Evolutionary conservation across 306 rosid genomes (phyloP), one percentile per base, ranked within the genome.

Genomic region (Erythrophleum fordii): DNA sequence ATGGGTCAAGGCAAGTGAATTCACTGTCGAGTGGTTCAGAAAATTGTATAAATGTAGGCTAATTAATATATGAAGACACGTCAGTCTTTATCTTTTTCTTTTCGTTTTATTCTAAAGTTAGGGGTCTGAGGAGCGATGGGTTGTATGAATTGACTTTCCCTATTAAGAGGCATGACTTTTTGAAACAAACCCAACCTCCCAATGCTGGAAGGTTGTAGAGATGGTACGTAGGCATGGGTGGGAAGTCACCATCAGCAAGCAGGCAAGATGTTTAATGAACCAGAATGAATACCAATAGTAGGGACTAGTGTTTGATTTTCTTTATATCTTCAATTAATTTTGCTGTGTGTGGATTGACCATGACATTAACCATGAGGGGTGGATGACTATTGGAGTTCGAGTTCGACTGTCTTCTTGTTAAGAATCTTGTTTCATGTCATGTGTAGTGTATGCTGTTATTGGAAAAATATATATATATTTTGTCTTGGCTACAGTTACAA

Each of bases 11-110:
- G 7, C 48, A 45, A 52, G 71, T 52, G 42, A 66, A 66, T 62
- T 62, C 12, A 22, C 62, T 34, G 52, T 62, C 83, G 48, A 80
- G 74, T 69, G 76, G 71, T 76, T 62, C 76, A 52, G 52, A 77
- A 44, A 77, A 69, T 41, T 41, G 73, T 45, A 16, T 35, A 42
- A 66, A 39, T 76, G 42, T 8, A 17, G 61, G 23, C 22, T 11
- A 67, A 55, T 45, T 37, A 52, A 25, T 67, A 14, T 25, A 35
- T 22, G 37, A 5, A 49, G n/a, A 52, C 68, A 73, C 18, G 12
- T 44, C 42, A 53, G 55, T 42, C 41, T 65, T 56, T 29, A 13
- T 81, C 70, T 28, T 25, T 61, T 18, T 17, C 49, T 44, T 58
- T 25, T 11, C 18, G 1, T 58, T 59, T 11, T 0, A 59, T 26